Conservation (phyloP, 2,329 filamentous ascomycete genomes). For the Aspergillus chevalieri region DNA sequence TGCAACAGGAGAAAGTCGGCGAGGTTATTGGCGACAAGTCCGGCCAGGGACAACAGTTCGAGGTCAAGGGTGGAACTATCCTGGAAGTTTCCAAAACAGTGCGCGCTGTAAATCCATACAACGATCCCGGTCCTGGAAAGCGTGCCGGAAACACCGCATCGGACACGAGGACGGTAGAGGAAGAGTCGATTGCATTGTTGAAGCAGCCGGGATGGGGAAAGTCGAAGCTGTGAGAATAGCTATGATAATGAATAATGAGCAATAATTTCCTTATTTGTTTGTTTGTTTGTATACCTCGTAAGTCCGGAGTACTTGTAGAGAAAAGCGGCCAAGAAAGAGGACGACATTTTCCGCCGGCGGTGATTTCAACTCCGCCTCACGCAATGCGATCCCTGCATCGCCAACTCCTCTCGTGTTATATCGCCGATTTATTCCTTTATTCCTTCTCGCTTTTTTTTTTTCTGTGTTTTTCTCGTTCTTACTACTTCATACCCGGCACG, state of each 20-base stretch:
- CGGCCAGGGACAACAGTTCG: conserved; percentile 24
- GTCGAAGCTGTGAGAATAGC: conserved; percentile 16
- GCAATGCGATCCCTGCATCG: neutral
- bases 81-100: conserved; percentile 53
- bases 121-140: conserved; percentile 49
- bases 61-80: conserved; percentile 45
- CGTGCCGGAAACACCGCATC: conserved; percentile 43
- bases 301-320: neutral
- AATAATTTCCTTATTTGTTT: neutral
- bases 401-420: neutral
- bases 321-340: neutral
- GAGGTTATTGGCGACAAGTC: conserved; percentile 28
- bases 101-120: conserved; percentile 45
- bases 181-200: conserved; percentile 48
- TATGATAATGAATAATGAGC: conserved; percentile 1
- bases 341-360: neutral
- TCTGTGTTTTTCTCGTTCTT: neutral
- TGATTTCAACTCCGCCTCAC: conserved; percentile 2
- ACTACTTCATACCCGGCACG: neutral
- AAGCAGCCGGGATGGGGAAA: conserved; percentile 46
- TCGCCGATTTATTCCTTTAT: neutral
- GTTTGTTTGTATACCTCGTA: neutral
- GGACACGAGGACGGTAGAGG: conserved; percentile 34
- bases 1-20: conserved; percentile 44
- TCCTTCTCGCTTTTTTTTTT: conserved; percentile 2